Percentiles rank a stretch among this genome's conserved stretches.
Conservation (phyloP, 139 green algal genomes). For the Chlorella ohadii region DNA sequence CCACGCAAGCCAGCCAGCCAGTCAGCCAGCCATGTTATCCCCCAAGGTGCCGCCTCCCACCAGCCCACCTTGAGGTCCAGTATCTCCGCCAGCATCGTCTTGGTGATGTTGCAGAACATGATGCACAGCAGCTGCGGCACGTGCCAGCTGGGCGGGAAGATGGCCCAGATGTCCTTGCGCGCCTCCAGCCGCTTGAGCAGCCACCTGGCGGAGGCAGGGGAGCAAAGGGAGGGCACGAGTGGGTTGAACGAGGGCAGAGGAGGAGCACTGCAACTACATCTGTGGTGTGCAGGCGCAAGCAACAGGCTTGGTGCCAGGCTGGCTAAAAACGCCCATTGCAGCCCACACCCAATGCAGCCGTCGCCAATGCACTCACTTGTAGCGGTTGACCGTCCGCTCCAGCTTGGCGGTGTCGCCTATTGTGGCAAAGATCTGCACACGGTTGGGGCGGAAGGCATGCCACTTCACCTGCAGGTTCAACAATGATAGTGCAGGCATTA, state of each 20-base stretch:
- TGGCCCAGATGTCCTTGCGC: slow-evolving; percentile 75
- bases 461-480: background rate
- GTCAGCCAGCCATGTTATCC: too few species aligned
- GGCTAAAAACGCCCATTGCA: too few species aligned
- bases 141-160: slow-evolving; percentile 93
- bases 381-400: slow-evolving; percentile 91
- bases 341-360: too few species aligned
- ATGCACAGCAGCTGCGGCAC: slow-evolving; percentile 91
- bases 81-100: slow-evolving; percentile 87
- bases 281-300: too few species aligned
- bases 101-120: slow-evolving; percentile 96
- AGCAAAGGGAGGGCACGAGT: too few species aligned
- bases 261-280: too few species aligned
- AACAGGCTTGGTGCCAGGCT: too few species aligned
- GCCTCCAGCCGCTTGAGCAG: slow-evolving; percentile 56
- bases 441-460: background rate
- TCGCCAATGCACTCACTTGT: slow-evolving; percentile 56
- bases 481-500: too few species aligned
- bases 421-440: slow-evolving; percentile 74
- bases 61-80: slow-evolving; percentile 66
- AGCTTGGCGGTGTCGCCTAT: slow-evolving; percentile 81
- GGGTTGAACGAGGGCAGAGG: too few species aligned
- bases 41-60: slow-evolving; percentile 1
- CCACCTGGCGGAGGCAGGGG: slow-evolving; percentile 62
- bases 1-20: too few species aligned